Percentiles rank a stretch among this genome's conserved stretches.
Evolutionary conservation across 176 grass and related monocot genomes (phyloP).

Genomic region (Oryza coarctata): DNA sequence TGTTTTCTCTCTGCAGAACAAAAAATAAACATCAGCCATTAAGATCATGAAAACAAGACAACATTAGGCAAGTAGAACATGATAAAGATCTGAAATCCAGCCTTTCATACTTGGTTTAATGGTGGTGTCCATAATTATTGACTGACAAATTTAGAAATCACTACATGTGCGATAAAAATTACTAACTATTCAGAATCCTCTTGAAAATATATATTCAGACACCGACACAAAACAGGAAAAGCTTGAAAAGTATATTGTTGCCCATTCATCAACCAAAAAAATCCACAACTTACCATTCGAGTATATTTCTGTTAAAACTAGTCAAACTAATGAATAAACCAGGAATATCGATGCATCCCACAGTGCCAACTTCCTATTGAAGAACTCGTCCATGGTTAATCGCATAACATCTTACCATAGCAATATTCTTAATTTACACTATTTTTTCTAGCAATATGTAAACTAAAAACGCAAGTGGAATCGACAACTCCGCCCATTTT

Average conservation of each 20-base stretch:
- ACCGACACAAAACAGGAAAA: neutral
- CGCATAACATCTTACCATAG: neutral
- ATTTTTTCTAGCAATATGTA: neutral
- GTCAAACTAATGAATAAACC: neutral
- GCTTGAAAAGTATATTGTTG: neutral
- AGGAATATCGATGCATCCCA: neutral
- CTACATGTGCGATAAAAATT: neutral
- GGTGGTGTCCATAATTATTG: neutral
- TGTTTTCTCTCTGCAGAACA: conserved; percentile 50
- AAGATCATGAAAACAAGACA: neutral
- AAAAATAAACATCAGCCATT: neutral
- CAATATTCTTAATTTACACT: neutral
- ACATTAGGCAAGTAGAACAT: neutral
- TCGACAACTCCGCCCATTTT: neutral
- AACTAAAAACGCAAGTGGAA: neutral
- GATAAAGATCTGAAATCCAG: neutral
- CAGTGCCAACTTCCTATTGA: neutral
- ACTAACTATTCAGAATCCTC: neutral
- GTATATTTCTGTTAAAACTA: neutral
- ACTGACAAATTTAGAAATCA: neutral
- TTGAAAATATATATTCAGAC: neutral
- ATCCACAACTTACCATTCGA: neutral
- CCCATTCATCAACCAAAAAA: neutral
- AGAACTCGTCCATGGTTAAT: neutral
- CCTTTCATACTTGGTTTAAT: neutral